phyloP scores from a whole-genome alignment of 441 rosid species.

The Gossypium aridum region DNA sequence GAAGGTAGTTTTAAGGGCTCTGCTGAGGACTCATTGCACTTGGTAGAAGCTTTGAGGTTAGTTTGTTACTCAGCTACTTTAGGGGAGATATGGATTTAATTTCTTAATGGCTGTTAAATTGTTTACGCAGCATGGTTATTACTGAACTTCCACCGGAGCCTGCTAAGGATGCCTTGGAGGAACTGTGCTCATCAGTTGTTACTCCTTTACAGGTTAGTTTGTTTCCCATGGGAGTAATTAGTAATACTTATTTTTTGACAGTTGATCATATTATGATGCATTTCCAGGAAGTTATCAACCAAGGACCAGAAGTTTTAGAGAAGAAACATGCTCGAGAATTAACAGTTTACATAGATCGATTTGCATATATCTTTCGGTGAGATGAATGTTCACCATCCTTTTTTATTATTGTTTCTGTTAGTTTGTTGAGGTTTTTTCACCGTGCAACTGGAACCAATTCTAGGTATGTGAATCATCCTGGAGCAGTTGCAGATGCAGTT shows the following conservation, averaged over 20 bases:
- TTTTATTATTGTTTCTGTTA: not conserved
- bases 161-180: conserved; percentile 85
- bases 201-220: conserved; percentile 73
- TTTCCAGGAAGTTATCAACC: conserved; percentile 68
- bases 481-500: conserved; percentile 93
- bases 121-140: conserved; percentile 82
- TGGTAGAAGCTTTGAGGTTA: conserved; percentile 95
- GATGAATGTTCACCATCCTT: conserved; percentile 12
- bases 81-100: conserved; percentile 15
- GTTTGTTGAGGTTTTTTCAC: conserved; percentile 13
- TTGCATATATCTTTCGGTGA: conserved; percentile 95
- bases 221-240: conserved; percentile 12
- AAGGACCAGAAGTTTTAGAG: conserved; percentile 69
- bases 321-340: conserved; percentile 91
- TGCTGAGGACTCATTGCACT: conserved; percentile 85
- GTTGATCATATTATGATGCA: conserved; percentile 13
- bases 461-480: conserved; percentile 95
- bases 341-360: conserved; percentile 90
- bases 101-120: conserved; percentile 23
- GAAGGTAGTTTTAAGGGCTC: conserved; percentile 83
- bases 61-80: conserved; percentile 7
- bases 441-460: conserved; percentile 24
- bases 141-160: conserved; percentile 88
- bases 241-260: conserved; percentile 22
- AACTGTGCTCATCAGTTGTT: conserved; percentile 77